Evolutionary conservation across 805 yeast genomes (phyloP).

Genomic region (Zygoascus bituminiphila): DNA sequence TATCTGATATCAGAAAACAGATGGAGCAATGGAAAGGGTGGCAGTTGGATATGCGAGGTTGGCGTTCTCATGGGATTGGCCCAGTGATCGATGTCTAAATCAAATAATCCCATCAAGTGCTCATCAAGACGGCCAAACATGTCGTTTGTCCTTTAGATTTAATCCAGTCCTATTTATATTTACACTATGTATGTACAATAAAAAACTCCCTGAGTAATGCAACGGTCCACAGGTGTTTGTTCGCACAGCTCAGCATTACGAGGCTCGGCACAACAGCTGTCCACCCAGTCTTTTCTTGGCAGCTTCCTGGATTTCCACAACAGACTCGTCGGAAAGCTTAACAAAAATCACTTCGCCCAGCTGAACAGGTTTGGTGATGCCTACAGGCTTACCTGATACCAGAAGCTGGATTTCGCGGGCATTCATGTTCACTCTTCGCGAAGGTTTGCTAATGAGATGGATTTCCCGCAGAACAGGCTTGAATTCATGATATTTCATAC

Average conservation of each 20-base stretch:
- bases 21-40: conserved; percentile 72
- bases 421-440: conserved; percentile 58
- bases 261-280: conserved; percentile 66
- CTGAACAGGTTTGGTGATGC: conserved; percentile 70
- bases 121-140: neutral
- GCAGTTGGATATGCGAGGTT: conserved; percentile 77
- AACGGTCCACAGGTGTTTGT: neutral
- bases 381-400: conserved; percentile 66
- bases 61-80: conserved; percentile 69
- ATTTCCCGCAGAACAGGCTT: conserved; percentile 67
- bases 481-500: conserved; percentile 77
- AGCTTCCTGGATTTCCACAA: conserved; percentile 81
- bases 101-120: neutral
- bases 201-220: neutral
- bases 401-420: conserved; percentile 59
- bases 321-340: conserved; percentile 40
- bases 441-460: conserved; percentile 76
- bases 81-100: conserved; percentile 39
- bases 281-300: conserved; percentile 64
- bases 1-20: conserved; percentile 37
- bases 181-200: conserved; percentile 1
- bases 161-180: neutral
- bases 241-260: no score
- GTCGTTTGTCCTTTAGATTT: neutral
- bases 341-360: conserved; percentile 87